Percentiles rank a stretch among this genome's conserved stretches.
phyloP scores from a whole-genome alignment of 1,284 basidiomycete genomes.

The Microstroma glucosiphilum region DNA sequence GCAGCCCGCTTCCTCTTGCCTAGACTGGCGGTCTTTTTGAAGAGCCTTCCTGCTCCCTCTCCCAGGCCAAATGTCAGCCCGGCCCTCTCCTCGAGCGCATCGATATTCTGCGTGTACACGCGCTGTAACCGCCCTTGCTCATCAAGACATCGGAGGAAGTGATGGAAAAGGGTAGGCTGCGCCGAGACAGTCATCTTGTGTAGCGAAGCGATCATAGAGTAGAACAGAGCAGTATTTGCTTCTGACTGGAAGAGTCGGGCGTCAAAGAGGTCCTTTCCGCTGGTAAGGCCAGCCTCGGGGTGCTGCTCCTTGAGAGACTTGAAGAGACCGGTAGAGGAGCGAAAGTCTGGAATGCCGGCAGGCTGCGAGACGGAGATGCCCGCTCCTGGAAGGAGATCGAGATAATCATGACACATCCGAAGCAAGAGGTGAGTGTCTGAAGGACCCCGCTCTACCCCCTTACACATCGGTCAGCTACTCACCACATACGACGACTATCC shows the following conservation, averaged over 20 bases:
- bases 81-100: conserved; percentile 75
- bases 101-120: conserved; percentile 92
- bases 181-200: conserved; percentile 74
- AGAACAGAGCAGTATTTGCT: conserved; percentile 77
- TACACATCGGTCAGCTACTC: too few species aligned
- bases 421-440: not conserved
- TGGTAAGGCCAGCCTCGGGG: conserved; percentile 62
- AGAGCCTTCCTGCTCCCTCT: conserved; percentile 13
- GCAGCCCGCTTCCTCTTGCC: conserved; percentile 33
- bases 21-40: conserved; percentile 14
- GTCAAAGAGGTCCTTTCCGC: conserved; percentile 85
- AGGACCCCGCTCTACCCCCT: conserved; percentile 57
- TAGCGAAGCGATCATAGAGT: conserved; percentile 85
- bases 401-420: conserved; percentile 9
- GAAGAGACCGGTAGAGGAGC: conserved; percentile 76
- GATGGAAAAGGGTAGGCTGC: conserved; percentile 76
- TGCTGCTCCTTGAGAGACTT: conserved; percentile 69
- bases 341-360: conserved; percentile 86
- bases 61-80: conserved; percentile 59
- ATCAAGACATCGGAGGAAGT: conserved; percentile 78
- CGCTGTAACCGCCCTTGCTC: conserved; percentile 75
- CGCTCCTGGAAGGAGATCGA: conserved; percentile 60
- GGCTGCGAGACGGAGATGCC: conserved; percentile 72
- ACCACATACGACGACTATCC: conserved; percentile 71
- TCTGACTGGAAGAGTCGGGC: conserved; percentile 66